Evolutionary conservation across 2,329 filamentous ascomycete genomes (phyloP), one percentile per base, ranked within the genome.

Genomic region (Aureobasidium uvarum): DNA sequence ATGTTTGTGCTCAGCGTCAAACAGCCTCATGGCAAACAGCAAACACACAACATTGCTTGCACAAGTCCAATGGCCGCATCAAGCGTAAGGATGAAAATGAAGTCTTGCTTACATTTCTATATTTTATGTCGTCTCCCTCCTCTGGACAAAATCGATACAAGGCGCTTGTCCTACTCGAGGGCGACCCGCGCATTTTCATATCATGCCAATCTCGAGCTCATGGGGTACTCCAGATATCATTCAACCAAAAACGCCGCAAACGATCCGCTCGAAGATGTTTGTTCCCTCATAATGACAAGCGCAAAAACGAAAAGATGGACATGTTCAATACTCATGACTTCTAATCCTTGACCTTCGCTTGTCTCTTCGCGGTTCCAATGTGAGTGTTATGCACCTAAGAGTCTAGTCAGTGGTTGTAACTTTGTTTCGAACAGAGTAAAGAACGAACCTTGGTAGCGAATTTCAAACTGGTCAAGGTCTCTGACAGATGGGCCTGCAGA

Each of bases 381-480:
- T 96, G 92, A 31, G 92, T 96, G 75, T 96, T 96, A 79, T 92
- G 87, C 68, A 93, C 88, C 85, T 89, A 65, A 60, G 23, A 33
- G 43, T 18, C 41, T 51, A 31, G 58, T 63, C 39, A 64, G 39
- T 52, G 10, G 36, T 41, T 23, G n/a, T n/a, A 7, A 14, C 25
- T 45, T n/a, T 7, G 14, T 5, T 31, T 10, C 18, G 14, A 2
- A 18, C 7, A 41, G 14, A 54, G 25, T 16, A 16, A n/a, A 16
- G 16, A 63, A 65, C 80, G 74, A 77, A 92, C 92, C 84, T 96
- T 98, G 39, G 91, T 96, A 18, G 95, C 95, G 77, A 99, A 99
- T 73, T 95, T 89, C 77, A 99, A 82, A 82, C 92, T 97, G 51
- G 93, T 96, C 75, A 97, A 81, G 3, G 93, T 97, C 82, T 99